Percentiles rank a stretch among this genome's conserved stretches.
These are phyloP conservation scores for Lichtheimia ornata DNA, from an alignment of 371 early-diverging fungal species.

Conservation along the genomic window DNA sequence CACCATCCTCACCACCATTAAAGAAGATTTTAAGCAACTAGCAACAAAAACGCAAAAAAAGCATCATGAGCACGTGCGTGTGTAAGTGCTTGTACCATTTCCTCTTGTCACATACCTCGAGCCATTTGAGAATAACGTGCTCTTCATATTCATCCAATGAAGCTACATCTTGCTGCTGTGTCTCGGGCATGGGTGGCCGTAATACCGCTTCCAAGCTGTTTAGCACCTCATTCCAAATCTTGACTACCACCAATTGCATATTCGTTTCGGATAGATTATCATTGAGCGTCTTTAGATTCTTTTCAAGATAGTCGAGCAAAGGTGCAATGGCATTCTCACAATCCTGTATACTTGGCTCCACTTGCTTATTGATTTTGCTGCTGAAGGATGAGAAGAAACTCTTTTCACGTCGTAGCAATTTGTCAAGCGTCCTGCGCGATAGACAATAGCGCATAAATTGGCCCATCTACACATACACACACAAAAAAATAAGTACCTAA, in stretches of 20 bases:
- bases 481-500: not conserved
- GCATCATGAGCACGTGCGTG: no score
- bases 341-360: conserved; percentile 59
- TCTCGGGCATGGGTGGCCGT: conserved; percentile 80
- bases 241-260: conserved; percentile 78
- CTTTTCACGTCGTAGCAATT: conserved; percentile 42
- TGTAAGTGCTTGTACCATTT: not conserved
- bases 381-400: conserved; percentile 46
- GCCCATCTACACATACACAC: conserved; percentile 49
- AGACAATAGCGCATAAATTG: conserved; percentile 63
- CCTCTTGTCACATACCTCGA: conserved; percentile 47
- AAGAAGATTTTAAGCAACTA: conserved; percentile 83
- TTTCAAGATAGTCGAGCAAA: conserved; percentile 87
- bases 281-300: conserved; percentile 78
- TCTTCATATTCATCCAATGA: conserved; percentile 71
- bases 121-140: conserved; percentile 75
- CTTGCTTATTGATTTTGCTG: conserved; percentile 25
- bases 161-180: conserved; percentile 53
- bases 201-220: conserved; percentile 70
- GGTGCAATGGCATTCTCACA: conserved; percentile 77
- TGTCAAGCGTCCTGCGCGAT: conserved; percentile 42
- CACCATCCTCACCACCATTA: conserved; percentile 85
- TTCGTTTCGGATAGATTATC: conserved; percentile 76
- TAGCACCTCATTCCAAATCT: conserved; percentile 88
- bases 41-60: conserved; percentile 11